Percentiles rank a stretch among this genome's conserved stretches.
These are phyloP conservation scores for Lactarius evosmus DNA, from an alignment of 768 basidiomycete species.

Conservation along the genomic window DNA sequence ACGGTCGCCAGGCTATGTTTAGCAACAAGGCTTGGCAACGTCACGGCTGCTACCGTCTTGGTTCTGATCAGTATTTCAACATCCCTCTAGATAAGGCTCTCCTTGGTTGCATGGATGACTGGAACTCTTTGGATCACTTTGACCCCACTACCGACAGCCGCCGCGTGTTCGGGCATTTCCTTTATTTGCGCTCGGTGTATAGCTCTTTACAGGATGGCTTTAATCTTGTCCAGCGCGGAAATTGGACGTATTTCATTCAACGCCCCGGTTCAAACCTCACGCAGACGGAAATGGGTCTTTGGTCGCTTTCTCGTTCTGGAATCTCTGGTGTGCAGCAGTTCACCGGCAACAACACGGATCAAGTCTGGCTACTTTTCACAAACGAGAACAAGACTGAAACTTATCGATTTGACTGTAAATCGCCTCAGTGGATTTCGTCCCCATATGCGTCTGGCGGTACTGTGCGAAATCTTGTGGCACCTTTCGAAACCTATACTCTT, in stretches of 20 bases:
- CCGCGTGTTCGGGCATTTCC: constrained; percentile 69
- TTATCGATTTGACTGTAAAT: constrained; percentile 60
- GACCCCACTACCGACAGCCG: constrained; percentile 82
- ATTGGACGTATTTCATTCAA: constrained; percentile 76
- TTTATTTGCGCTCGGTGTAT: constrained; percentile 65
- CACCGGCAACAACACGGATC: constrained; percentile 55
- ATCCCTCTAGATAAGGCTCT: constrained; percentile 79
- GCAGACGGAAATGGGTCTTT: constrained; percentile 81
- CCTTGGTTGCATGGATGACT: constrained; percentile 83
- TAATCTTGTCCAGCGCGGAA: constrained; percentile 77
- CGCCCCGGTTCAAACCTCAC: constrained; percentile 85
- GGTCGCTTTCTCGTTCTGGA: constrained; percentile 71
- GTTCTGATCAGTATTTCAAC: constrained; percentile 92
- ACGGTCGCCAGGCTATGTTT: constrained; percentile 91
- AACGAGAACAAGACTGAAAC: constrained; percentile 77
- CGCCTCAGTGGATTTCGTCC: constrained; percentile 68
- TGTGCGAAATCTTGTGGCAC: constrained; percentile 75
- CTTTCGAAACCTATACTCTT: constrained; percentile 77
- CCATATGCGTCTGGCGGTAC: constrained; percentile 61
- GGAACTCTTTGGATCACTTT: constrained; percentile 93
- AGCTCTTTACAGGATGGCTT: constrained; percentile 83
- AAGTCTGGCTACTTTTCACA: constrained; percentile 81
- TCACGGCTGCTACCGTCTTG: constrained; percentile 89
- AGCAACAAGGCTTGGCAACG: constrained; percentile 83
- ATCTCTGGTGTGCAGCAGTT: constrained; percentile 59